These are phyloP conservation scores for Carex myosuroides DNA, from an alignment of 176 grass and related monocot genomes.

Conservation along the genomic window DNA sequence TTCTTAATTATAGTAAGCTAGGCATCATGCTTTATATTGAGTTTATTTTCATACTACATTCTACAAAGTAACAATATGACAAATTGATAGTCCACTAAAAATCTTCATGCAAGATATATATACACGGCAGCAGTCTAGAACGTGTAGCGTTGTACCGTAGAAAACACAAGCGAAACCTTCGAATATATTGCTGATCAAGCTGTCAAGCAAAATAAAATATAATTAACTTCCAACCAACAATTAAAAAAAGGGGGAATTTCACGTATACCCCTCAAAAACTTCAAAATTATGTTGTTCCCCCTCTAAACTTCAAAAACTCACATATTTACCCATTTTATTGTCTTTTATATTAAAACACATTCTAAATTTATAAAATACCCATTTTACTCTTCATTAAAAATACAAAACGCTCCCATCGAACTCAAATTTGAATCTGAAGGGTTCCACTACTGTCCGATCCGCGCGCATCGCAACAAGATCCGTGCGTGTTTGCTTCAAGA, in stretches of 20 bases:
- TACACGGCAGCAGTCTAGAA: neutral
- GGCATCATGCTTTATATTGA: neutral
- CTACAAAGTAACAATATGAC: neutral
- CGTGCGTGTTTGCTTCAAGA: no score
- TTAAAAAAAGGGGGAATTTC: neutral
- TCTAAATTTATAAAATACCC: no score
- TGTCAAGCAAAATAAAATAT: conserved; percentile 1
- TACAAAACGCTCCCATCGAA: no score
- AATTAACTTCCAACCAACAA: neutral
- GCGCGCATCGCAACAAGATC: no score
- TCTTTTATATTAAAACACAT: no score
- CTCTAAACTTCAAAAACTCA: no score
- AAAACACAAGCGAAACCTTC: neutral
- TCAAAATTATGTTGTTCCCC: no score
- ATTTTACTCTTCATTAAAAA: no score
- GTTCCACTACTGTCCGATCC: no score
- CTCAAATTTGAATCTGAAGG: no score
- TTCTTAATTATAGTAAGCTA: neutral
- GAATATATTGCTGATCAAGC: neutral
- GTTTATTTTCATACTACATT: neutral
- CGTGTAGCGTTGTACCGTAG: neutral
- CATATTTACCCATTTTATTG: no score
- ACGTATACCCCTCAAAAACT: no score
- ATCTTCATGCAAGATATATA: neutral
- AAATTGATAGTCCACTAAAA: neutral